Base-by-base conservation (phyloP, 495 filamentous ascomycete species). In the Apodospora peruviana region DNA sequence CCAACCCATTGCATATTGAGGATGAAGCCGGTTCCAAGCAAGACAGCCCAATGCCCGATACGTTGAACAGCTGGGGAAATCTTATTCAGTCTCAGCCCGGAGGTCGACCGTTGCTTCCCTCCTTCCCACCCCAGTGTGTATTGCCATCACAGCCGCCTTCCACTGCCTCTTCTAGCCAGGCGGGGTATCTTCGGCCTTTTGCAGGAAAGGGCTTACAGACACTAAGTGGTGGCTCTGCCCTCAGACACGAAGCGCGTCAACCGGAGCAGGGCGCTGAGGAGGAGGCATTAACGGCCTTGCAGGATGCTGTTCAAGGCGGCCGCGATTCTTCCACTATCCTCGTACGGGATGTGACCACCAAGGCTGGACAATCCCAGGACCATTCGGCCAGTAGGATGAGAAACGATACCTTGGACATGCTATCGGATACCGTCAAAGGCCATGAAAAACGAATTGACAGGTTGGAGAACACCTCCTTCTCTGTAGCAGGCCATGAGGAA, bases 381-480 rank as follows among this genome's bases (percentile, higher is more conserved):
- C 23, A 38, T 5, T 35, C 43, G 9, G 32, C 42, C 12, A 38
- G 45, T 7, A 46, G 50, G 8, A 25, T 48, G 2, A 51, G 51
- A 60, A 44, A 53, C 45, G 55, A 62, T 36, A 44, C 63, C 3
- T 51, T 68, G 45, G 55, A 67, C 51, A 61, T 66, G 24, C 39
- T 73, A 4, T 57, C 72, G 16, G 61, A 68, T 19, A 61, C 62
- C 14, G 62, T 83, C 45, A 56, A 70, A 39, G 65, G 69, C 16
- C 69, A 84, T 39, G 72, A 73, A 38, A 70, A 73, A 23, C 79
- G 84, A 0, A 53, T 87, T 2, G 80, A 84, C 40, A 59, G 61
- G 41, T 68, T 86, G 5, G 83, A 87, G 61, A 81, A 68, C 50
- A 66, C 68, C 0, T 86, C 82, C 0, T 81, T 85, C 54, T 74